These are phyloP conservation scores for Microcyclosporella mali DNA, from an alignment of 2,329 filamentous ascomycete genomes.

Conservation along the genomic window DNA sequence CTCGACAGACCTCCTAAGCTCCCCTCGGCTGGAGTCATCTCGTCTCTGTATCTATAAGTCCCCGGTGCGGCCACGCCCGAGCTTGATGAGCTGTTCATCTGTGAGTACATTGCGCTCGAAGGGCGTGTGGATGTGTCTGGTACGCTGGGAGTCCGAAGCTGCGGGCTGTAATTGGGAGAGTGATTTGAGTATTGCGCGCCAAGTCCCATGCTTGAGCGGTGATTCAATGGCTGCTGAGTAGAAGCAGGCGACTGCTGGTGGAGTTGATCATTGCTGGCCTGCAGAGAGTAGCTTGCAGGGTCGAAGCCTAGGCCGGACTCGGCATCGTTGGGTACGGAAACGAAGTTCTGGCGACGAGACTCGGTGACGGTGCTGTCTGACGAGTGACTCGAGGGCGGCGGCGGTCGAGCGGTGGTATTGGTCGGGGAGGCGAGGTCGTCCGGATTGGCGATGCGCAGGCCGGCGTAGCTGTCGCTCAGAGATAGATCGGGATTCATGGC, in stretches of 20 bases:
- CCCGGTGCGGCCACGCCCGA: slow-evolving; percentile 31
- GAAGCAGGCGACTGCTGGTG: slow-evolving; percentile 8
- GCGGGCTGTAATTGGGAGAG: slow-evolving; percentile 14
- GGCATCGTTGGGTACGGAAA: slow-evolving; percentile 31
- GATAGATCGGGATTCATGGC: slow-evolving; percentile 89
- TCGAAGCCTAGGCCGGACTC: slow-evolving; percentile 36
- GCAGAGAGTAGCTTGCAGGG: slow-evolving; percentile 34
- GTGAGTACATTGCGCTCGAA: slow-evolving; percentile 44
- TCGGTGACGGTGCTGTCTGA: slow-evolving; percentile 37
- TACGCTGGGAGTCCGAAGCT: slow-evolving; percentile 26
- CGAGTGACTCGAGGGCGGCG: slow-evolving; percentile 30
- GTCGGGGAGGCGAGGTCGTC: slow-evolving; percentile 51
- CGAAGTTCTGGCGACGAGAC: slow-evolving; percentile 30
- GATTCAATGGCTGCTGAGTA: slow-evolving; percentile 24
- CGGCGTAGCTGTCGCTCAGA: slow-evolving; percentile 85
- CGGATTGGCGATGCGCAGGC: slow-evolving; percentile 93
- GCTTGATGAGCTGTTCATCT: slow-evolving; percentile 43
- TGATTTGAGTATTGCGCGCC: slow-evolving; percentile 33
- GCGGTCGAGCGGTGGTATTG: slow-evolving; percentile 14
- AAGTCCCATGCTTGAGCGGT: slow-evolving; percentile 40
- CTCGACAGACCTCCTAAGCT: slow-evolving; percentile 49
- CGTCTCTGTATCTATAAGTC: slow-evolving; percentile 44
- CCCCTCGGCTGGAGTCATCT: slow-evolving; percentile 29
- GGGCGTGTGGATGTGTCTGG: slow-evolving; percentile 31
- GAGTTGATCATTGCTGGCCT: slow-evolving; percentile 8